Evolutionary conservation across 441 rosid genomes (phyloP), one percentile per base, ranked within the genome.

Genomic region (Capsella rubella): DNA sequence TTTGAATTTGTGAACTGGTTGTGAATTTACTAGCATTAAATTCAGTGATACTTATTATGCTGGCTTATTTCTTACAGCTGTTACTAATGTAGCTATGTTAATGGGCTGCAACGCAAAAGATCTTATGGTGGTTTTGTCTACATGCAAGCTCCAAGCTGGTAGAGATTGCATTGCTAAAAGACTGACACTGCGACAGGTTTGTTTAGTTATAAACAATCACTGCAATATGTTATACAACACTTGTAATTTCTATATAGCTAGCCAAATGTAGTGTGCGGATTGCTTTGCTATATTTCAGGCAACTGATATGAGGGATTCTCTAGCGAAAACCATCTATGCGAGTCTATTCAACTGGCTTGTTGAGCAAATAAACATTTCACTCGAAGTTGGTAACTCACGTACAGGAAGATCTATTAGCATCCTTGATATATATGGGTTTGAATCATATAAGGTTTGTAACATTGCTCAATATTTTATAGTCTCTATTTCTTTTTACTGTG

Each of bases 341-440:
- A 81, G 84, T 72, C 80, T 95, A 79, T 95, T 95, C 75, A 93
- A 87, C 55, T 92, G 97, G 97, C 95, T 95, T 73, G 96, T 89
- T 74, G 92, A 84, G 67, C 86, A 85, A 82, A 86, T 92, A 57
- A 95, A 95, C 80, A 81, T 78, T 81, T 85, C 91, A 59, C 85
- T 95, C 75, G 87, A 72, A 76, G 80, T 72, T 65, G 93, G 91
- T 18, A 86, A 87, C 69, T 77, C 28, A 11, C 43, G 37, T 35
- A 80, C 84, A 25, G 92, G 88, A 72, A 84, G 87, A 81, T 92
- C 95, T 85, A 92, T 95, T 78, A 89, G 84, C 74, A 89, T 95
- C 71, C 90, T 95, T 69, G 99, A 95, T 85, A 88, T 95, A 32
- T 95, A 84, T 82, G 99, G 99, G 67, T 95, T 95, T 72, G 98